phyloP scores from a whole-genome alignment of 2,329 filamentous ascomycete species.

The Zarea fungicola region DNA sequence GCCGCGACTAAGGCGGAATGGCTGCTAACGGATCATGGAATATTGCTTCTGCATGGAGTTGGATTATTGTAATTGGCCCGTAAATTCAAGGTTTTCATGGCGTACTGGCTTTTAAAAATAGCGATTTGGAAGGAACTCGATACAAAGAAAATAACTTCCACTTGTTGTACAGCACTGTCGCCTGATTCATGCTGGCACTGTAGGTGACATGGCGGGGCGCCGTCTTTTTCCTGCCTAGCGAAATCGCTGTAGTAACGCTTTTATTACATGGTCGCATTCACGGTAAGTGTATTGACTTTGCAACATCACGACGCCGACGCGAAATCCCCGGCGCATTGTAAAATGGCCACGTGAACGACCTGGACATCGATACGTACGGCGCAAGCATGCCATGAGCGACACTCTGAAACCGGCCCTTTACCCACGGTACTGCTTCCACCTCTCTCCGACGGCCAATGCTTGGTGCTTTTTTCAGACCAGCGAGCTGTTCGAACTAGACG shows the following conservation, averaged over 20 bases:
- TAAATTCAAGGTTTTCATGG: background rate
- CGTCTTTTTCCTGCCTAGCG: too few species aligned
- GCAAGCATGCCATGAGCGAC: conserved; percentile 47
- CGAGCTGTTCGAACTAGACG: conserved; percentile 45
- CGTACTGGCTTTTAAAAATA: too few species aligned
- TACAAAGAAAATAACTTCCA: too few species aligned
- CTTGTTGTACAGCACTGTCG: too few species aligned
- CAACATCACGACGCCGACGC: background rate
- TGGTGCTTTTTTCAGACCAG: conserved; percentile 53
- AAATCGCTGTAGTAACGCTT: background rate
- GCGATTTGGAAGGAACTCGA: too few species aligned
- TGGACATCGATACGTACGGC: background rate
- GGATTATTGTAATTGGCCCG: background rate
- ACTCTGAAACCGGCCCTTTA: conserved; percentile 39
- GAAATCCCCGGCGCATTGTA: background rate
- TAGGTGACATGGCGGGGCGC: conserved; percentile 1
- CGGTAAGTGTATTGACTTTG: background rate
- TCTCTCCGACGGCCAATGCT: conserved; percentile 54
- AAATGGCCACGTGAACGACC: background rate
- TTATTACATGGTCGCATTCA: background rate
- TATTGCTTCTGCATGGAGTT: background rate
- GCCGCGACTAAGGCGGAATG: background rate
- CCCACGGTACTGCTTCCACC: conserved; percentile 57
- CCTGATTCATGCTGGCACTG: too few species aligned
- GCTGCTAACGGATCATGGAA: background rate